Evolutionary conservation across 805 yeast species (phyloP).

Genomic region (Candida golubevii): DNA sequence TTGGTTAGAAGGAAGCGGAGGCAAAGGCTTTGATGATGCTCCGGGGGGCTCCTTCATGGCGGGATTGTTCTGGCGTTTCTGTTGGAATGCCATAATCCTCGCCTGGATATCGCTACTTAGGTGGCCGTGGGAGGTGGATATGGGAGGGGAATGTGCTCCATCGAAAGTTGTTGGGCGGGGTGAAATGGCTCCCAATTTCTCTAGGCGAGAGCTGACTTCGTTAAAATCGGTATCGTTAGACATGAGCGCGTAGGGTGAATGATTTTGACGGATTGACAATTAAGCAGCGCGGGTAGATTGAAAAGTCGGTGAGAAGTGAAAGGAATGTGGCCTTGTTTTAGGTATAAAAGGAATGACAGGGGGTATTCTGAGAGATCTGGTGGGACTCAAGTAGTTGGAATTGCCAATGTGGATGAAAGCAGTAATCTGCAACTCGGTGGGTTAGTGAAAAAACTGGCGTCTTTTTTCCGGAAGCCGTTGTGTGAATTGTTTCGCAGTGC

Average conservation of each 20-base stretch:
- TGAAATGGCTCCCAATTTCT: slow-evolving; percentile 11
- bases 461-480: too few relatives aligned
- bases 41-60: slow-evolving; percentile 7
- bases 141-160: slow-evolving; percentile 17
- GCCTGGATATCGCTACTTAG: slow-evolving; percentile 81
- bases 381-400: too few relatives aligned
- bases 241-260: slow-evolving; percentile 3
- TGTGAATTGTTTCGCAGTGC: too few relatives aligned
- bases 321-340: background rate
- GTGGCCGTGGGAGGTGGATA: slow-evolving; percentile 18
- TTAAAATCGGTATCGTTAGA: slow-evolving; percentile 10
- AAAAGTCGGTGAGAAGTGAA: slow-evolving; percentile 1
- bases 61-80: slow-evolving; percentile 45
- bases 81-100: slow-evolving; percentile 80
- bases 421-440: too few relatives aligned
- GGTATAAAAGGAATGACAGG: too few relatives aligned
- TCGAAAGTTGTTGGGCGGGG: slow-evolving; percentile 14
- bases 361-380: too few relatives aligned
- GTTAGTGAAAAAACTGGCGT: too few relatives aligned
- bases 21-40: slow-evolving; percentile 11
- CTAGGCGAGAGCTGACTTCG: slow-evolving; percentile 14
- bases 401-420: too few relatives aligned
- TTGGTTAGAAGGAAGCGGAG: slow-evolving; percentile 13
- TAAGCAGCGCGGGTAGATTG: background rate
- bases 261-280: background rate